These are phyloP conservation scores for barrel medic (Medicago truncatula) DNA, from an alignment of 306 rosid species.

Conservation along the genomic window MtrunA17r5.0-ANR NC_053048.1:37094001-37094500, in stretches of 20 bases:
- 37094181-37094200: conserved; percentile 16
- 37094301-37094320: conserved; percentile 29
- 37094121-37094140: conserved; percentile 23
- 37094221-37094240: conserved; percentile 8
- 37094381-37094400: conserved; percentile 25
- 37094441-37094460: neutral
- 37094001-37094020: conserved; percentile 95
- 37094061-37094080: conserved; percentile 82
- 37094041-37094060: conserved; percentile 89
- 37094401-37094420: neutral
- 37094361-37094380: conserved; percentile 22
- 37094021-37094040: conserved; percentile 94
- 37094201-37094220: conserved; percentile 10
- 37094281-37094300: conserved; percentile 31
- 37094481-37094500: conserved; percentile 15
- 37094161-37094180: conserved; percentile 30
- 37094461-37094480: conserved; percentile 1
- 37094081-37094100: conserved; percentile 94
- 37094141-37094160: conserved; percentile 15
- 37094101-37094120: conserved; percentile 39
- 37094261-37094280: conserved; percentile 19
- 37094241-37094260: conserved; percentile 26
- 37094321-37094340: conserved; percentile 28
- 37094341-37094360: conserved; percentile 26
- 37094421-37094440: neutral